Evolutionary conservation across 2,329 filamentous ascomycete species (phyloP), one percentile per base, ranked within the genome.

Genomic region (Neocucurbitaria cava): DNA sequence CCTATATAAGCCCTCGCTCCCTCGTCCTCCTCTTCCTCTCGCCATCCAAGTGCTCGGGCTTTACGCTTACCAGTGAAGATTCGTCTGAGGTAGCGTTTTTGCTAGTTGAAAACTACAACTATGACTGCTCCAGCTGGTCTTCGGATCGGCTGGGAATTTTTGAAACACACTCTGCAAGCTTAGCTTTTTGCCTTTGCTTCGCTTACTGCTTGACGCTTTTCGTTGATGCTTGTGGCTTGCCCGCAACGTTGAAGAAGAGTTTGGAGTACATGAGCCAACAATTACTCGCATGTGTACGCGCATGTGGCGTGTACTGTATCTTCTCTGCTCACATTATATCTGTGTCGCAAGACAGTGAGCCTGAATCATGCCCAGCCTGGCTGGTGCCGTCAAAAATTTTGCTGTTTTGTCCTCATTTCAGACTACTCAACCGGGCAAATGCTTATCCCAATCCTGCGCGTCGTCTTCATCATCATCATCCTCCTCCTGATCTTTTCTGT

Each of bases 31-130:
- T n/a, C 38, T 38, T 31, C 33, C 24, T 7, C 39, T 52, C 52
- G 23, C 42, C 39, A 62, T 62, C 62, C 47, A 47, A 58, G 55
- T 89, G 87, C 87, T 88, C 79, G 86, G 87, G 89, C 87, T 85
- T 89, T 89, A 90, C 84, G 87, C 85, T 85, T 88, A 86, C 85
- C 87, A 89, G 87, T 92, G 89, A 92, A 87, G 89, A 91, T 88
- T 87, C 85, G 87, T 91, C 89, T 86, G 89, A 92, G 88, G 86
- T 85, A 84, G 85, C 85, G 84, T 91, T 91, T 90, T 91, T 91
- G 89, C 89, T 91, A 90, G 88, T 90, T 91, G 88, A 90, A 90
- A 90, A 90, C 88, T 90, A 90, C 82, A 80, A 83, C 82, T 83
- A 85, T 72, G 89, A 91, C 89, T 83, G 83, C 89, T 92, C 82